Evolutionary conservation across 331 rosid genomes (phyloP).

Genomic region (Prunus yedoensis): DNA sequence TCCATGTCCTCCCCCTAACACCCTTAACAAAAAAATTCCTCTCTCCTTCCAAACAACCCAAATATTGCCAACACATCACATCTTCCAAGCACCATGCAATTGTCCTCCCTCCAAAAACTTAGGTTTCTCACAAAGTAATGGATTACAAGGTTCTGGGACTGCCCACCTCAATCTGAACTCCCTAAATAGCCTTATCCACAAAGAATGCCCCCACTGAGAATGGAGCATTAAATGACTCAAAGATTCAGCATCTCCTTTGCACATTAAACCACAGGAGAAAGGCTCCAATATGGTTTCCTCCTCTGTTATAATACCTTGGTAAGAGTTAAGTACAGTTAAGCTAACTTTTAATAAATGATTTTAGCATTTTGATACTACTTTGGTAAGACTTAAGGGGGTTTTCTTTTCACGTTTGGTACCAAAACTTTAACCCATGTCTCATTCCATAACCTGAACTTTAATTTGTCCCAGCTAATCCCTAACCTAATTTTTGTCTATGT

Average conservation of each 20-base stretch:
- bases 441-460: too few relatives aligned
- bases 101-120: not conserved
- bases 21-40: not conserved
- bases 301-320: not conserved
- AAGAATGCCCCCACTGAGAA: not conserved
- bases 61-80: not conserved
- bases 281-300: not conserved
- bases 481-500: too few relatives aligned
- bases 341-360: not conserved
- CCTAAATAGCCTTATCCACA: not conserved
- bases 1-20: not conserved
- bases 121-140: not conserved
- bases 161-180: not conserved
- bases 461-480: too few relatives aligned
- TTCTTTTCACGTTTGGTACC: too few relatives aligned
- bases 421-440: too few relatives aligned
- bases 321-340: not conserved
- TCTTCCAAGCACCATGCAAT: not conserved
- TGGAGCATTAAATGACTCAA: not conserved
- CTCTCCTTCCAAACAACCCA: too few relatives aligned
- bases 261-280: not conserved
- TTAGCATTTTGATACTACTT: not conserved
- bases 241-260: not conserved
- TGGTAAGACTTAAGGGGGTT: not conserved
- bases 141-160: not conserved